Percentiles rank a stretch among this genome's conserved stretches.
Evolutionary conservation across 2,329 filamentous ascomycete species (phyloP).

Genomic region (Trichoderma endophyticum): DNA sequence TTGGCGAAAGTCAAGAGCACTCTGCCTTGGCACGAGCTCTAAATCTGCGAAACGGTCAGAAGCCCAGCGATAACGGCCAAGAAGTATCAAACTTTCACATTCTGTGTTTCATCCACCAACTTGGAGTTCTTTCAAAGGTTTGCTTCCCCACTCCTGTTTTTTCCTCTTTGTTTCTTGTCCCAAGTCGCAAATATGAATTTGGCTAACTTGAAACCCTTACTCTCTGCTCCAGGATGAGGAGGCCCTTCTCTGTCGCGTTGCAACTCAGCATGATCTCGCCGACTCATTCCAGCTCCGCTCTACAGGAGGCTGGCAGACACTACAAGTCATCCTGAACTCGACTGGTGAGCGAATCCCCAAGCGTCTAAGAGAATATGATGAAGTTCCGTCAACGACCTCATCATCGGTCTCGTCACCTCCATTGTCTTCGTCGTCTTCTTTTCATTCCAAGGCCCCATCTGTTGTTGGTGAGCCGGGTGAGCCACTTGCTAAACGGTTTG

Average conservation of each 20-base stretch:
- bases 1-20: conserved; percentile 83
- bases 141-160: no score
- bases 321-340: conserved; percentile 90
- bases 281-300: conserved; percentile 81
- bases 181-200: not conserved
- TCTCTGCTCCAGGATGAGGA: conserved; percentile 73
- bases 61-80: conserved; percentile 58
- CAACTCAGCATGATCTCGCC: conserved; percentile 73
- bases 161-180: no score
- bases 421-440: conserved; percentile 23
- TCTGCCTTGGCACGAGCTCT: conserved; percentile 66
- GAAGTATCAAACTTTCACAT: conserved; percentile 91
- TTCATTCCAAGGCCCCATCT: conserved; percentile 27
- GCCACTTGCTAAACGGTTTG: conserved; percentile 64
- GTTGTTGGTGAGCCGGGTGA: conserved; percentile 41
- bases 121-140: conserved; percentile 84
- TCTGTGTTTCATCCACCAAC: conserved; percentile 77
- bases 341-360: conserved; percentile 95
- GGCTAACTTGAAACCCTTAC: not conserved
- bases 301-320: conserved; percentile 88
- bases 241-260: conserved; percentile 78
- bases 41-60: conserved; percentile 57
- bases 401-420: conserved; percentile 27
- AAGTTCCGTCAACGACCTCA: conserved; percentile 26
- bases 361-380: conserved; percentile 50